phyloP scores from a whole-genome alignment of 2,329 filamentous ascomycete species.

The Zarea fungicola region DNA sequence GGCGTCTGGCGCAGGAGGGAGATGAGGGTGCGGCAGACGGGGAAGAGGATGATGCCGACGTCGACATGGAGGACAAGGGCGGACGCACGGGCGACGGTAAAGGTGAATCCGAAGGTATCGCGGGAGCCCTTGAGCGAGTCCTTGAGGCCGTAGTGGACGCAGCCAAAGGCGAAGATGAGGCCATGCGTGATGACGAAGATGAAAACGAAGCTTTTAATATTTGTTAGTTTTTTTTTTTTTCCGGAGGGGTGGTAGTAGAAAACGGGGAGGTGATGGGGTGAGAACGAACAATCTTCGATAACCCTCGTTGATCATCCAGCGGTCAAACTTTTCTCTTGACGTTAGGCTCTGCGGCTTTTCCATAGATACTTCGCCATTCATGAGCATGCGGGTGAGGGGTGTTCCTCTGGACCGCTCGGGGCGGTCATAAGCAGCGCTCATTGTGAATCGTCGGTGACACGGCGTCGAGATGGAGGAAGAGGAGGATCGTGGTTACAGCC shows the following conservation, averaged over 20 bases:
- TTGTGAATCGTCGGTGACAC: background rate
- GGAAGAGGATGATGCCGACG: constrained; percentile 71
- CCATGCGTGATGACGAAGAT: constrained; percentile 68
- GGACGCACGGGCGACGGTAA: constrained; percentile 69
- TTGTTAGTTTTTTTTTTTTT: constrained; percentile 15
- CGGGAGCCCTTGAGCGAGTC: constrained; percentile 64
- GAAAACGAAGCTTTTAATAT: constrained; percentile 59
- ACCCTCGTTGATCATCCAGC: constrained; percentile 88
- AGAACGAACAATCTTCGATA: constrained; percentile 68
- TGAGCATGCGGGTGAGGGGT: constrained; percentile 73
- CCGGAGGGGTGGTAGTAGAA: no score
- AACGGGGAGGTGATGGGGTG: no score
- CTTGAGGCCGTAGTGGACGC: constrained; percentile 74
- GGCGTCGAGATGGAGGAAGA: background rate
- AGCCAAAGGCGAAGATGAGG: constrained; percentile 74
- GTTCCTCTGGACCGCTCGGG: constrained; percentile 77
- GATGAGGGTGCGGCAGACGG: constrained; percentile 79
- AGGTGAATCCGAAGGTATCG: constrained; percentile 68
- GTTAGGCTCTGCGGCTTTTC: constrained; percentile 65
- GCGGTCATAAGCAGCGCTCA: constrained; percentile 22
- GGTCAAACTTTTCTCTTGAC: constrained; percentile 67
- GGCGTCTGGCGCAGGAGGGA: constrained; percentile 75
- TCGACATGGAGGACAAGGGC: constrained; percentile 78
- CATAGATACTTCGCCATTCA: constrained; percentile 76
- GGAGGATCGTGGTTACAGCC: no score